Base-by-base conservation (phyloP, 176 grass and related monocot species). In the Avena eriantha region DNA sequence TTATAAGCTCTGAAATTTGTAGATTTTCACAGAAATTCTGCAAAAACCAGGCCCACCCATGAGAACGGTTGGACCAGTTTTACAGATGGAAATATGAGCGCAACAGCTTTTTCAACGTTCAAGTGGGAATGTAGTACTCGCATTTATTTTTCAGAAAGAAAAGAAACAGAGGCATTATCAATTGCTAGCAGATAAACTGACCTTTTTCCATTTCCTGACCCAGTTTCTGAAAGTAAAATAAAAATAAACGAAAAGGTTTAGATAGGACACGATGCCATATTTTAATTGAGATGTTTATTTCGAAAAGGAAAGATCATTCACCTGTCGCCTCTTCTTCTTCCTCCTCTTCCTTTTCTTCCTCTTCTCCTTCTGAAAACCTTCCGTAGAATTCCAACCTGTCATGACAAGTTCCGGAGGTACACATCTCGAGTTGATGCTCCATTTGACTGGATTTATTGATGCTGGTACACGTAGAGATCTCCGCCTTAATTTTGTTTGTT, bases 361-460 rank as follows among this genome's bases (percentile, higher is more conserved):
- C 8, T 33, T 54, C 79, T 54, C 53, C 65, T 26, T 57, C 39
- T 48, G 2, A 47, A 47, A 70, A 50, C 77, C 73, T 73, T 57
- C 15, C 80, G 48, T n/a, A 66, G 66, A 26, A 23, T 18, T 53
- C 86, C 85, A 80, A 35, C 56, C 80, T 87, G 74, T 56, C 36
- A 39, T 41, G 89, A 90, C 85, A 23, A 34, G 60, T 64, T 83
- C 55, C 12, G 2, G 21, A 50, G 72, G 61, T 55, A 47, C 41
- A 78, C 31, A 71, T 53, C 72, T 86, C 74, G 33, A 88, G 21
- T 73, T 80, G 45, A 54, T 77, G 56, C 54, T 80, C 56, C 35
- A 56, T 57, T 83, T 87, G 55, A 73, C 85, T 65, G 66, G 21
- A 79, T 65, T 84, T 86, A 82, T 77, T 68, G 48, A 49, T 85